Base-by-base conservation (phyloP, 345 rosid genomes). In the Abelmoschus esculentus region DNA sequence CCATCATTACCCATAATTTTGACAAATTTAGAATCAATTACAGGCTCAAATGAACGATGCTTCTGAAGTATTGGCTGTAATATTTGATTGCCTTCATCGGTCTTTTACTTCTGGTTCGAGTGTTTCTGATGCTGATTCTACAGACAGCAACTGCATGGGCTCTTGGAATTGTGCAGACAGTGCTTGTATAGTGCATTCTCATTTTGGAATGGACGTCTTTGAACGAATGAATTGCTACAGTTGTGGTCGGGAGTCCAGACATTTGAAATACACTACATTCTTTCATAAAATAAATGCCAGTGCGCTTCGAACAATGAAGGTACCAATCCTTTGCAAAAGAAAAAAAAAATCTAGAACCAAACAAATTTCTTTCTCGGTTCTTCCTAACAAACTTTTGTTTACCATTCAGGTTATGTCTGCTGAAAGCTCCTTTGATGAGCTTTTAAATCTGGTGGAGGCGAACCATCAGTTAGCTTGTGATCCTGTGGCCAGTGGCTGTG, bases 21-120 rank as follows among this genome's bases (percentile, higher is more conserved):
- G n/a, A n/a, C n/a, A n/a, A n/a, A n/a, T n/a, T n/a, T n/a, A n/a
- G n/a, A n/a, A n/a, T n/a, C n/a, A n/a, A 80, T 77, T 63, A 61
- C 96, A 95, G 97, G 96, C 85, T 71, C 93, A 95, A 82, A 95
- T 95, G 99, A 91, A 95, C 70, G 99, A 95, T 82, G 97, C 99
- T 73, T 90, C 97, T 68, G 97, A 95, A 90, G 99, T 95, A 58
- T 74, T 95, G 80, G 90, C 71, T 17, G 97, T 87, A 70, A 83
- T 95, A 69, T 95, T 95, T 75, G 88, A 85, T 67, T 91, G 96
- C 81, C 97, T 95, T 80, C 97, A 95, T 84, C 83, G 62, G 71
- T 89, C 99, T 74, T 91, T 90, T 81, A 80, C 93, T 72, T 75
- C 74, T 36, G 78, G 83, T 70, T 81, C 81, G 1, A 78, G 77